Base-by-base conservation (phyloP, 805 yeast genomes). In the Ogataea saltuana region DNA sequence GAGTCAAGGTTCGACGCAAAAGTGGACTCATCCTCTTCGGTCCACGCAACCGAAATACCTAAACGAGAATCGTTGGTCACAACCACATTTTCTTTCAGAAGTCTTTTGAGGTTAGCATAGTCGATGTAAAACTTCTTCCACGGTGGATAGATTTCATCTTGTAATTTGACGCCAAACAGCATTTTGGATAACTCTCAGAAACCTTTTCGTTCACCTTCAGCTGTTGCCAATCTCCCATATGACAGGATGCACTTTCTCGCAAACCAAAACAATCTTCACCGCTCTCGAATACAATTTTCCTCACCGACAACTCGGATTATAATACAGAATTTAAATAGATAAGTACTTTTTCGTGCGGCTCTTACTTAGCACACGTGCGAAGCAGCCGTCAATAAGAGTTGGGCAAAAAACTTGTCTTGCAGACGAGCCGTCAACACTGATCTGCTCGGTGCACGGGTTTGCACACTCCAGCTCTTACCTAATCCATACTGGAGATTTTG, bases 91-190 rank as follows among this genome's bases (percentile, higher is more conserved):
- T 86, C 95, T 61, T 84, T 85, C 55, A 86, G 65, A 23, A 83
- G 67, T 53, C 75, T 79, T 64, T 85, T 85, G 59, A 86, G 67
- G 29, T 66, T 66, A 53, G 76, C 85, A 60, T 86, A 86, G 58
- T 78, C 70, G 46, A 86, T 74, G 60, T 85, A 86, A 58, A 80
- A 74, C 23, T 74, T 76, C 62, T 78, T 84, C 99, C 99, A 91
- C 1, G 97, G 96, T 34, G 81, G 80, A 65, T 85, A 88, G 26
- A 80, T 79, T 62, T 90, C 97, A 51, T 79, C 81, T 41, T 83
- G 83, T 43, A 91, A 72, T 60, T 86, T 88, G 39, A 78, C 87
- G 41, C 95, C 95, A 60, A 91, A 91, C 42, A 91, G 68, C 98
- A 93, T 89, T 30, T 30, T 16, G 13, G 9, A 30, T 4, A 12